These are phyloP conservation scores for Mortierella sp. DNA, from an alignment of 371 early-diverging fungal genomes.

Conservation along the genomic window DNA sequence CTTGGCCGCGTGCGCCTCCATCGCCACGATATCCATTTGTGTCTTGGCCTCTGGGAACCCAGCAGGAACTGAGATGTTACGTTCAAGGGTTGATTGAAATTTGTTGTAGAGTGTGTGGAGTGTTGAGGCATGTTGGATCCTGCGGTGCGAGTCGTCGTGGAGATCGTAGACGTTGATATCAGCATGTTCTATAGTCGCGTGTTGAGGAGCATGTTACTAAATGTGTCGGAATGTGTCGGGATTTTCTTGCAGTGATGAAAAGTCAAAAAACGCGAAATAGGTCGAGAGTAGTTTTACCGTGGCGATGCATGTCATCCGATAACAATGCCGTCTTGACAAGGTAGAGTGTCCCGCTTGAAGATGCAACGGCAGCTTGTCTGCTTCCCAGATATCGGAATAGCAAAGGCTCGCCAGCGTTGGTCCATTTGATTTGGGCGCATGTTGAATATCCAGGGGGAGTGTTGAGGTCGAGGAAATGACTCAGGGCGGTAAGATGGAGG, in stretches of 20 bases:
- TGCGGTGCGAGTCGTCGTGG: constrained; percentile 31
- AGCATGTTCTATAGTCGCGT: constrained; percentile 29
- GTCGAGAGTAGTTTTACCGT: constrained; percentile 23
- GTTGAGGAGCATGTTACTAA: background rate
- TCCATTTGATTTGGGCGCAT: constrained; percentile 34
- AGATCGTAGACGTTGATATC: constrained; percentile 35
- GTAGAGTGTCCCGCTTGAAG: constrained; percentile 27
- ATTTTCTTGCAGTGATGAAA: background rate
- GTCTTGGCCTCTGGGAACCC: constrained; percentile 24
- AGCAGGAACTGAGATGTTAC: constrained; percentile 8
- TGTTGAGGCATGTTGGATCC: constrained; percentile 28
- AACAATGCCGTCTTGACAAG: constrained; percentile 34
- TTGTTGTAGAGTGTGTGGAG: constrained; percentile 36
- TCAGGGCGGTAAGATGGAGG: constrained; percentile 32
- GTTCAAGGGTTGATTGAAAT: constrained; percentile 27
- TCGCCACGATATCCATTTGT: constrained; percentile 28
- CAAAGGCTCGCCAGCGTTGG: constrained; percentile 15
- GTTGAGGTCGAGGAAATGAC: constrained; percentile 33
- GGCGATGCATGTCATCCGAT: constrained; percentile 31
- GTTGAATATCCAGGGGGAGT: constrained; percentile 30
- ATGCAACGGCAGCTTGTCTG: constrained; percentile 34
- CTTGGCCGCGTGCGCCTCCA: constrained; percentile 35
- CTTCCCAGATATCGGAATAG: constrained; percentile 44
- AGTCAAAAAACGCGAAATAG: background rate
- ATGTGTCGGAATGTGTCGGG: too few relatives aligned